Evolutionary conservation across 129 eudicot species (phyloP).

Genomic region (Flaveria ramosissima): DNA sequence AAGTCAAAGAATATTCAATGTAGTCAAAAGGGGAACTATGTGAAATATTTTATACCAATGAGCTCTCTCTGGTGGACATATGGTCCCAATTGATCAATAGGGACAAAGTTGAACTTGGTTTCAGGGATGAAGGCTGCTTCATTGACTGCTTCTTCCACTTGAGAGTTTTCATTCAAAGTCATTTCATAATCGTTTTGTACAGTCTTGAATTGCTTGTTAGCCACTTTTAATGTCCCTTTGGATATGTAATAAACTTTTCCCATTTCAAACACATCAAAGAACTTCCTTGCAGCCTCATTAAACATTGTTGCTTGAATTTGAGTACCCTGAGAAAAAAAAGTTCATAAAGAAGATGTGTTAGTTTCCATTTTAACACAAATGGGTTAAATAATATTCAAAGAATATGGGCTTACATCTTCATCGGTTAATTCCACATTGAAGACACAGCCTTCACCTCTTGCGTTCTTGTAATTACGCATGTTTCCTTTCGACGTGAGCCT

Average conservation of each 20-base stretch:
- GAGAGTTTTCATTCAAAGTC: constrained; percentile 83
- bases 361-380: not conserved
- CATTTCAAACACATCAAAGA: constrained; percentile 72
- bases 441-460: constrained; percentile 88
- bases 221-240: constrained; percentile 76
- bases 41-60: constrained; percentile 52
- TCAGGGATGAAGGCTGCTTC: constrained; percentile 81
- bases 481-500: constrained; percentile 75
- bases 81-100: constrained; percentile 89
- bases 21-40: not conserved
- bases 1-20: not conserved
- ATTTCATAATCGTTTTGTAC: constrained; percentile 94
- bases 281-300: constrained; percentile 83
- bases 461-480: constrained; percentile 71
- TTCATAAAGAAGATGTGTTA: not conserved
- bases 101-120: constrained; percentile 76
- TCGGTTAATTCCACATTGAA: constrained; percentile 92
- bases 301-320: constrained; percentile 98
- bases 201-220: constrained; percentile 91
- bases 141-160: constrained; percentile 70
- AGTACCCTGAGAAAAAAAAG: constrained; percentile 62
- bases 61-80: constrained; percentile 76
- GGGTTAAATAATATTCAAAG: not conserved
- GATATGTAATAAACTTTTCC: constrained; percentile 96
- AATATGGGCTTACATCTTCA: constrained; percentile 69